Percentiles rank a stretch among this genome's conserved stretches.
Conservation (phyloP, 2,329 filamentous ascomycete genomes). For the Sporothrix humicola region DNA sequence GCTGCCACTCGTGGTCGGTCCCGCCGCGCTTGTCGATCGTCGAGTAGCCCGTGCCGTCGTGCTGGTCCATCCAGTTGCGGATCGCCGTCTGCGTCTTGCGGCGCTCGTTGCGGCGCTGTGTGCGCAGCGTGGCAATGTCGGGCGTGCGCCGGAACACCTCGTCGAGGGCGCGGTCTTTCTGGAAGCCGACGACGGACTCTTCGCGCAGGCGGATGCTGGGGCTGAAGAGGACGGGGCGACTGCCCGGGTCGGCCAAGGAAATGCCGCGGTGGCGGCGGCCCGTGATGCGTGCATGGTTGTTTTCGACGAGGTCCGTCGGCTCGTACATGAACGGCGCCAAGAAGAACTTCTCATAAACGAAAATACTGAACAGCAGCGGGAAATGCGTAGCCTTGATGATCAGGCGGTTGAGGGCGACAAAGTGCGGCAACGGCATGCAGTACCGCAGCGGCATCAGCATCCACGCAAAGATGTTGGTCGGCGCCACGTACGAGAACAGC, state of each 20-base stretch:
- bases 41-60: conserved; percentile 60
- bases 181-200: conserved; percentile 84
- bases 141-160: conserved; percentile 84
- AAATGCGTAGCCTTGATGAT: conserved; percentile 92
- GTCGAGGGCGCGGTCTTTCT: conserved; percentile 87
- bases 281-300: conserved; percentile 55
- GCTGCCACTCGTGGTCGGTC: conserved; percentile 53
- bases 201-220: conserved; percentile 75
- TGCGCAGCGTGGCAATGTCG: conserved; percentile 65
- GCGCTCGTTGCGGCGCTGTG: conserved; percentile 66
- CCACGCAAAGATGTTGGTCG: conserved; percentile 91
- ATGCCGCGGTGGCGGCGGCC: conserved; percentile 51
- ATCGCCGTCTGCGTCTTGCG: conserved; percentile 81
- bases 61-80: conserved; percentile 85
- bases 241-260: conserved; percentile 63
- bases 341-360: conserved; percentile 81
- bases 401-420: conserved; percentile 84
- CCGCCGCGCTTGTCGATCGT: conserved; percentile 49
- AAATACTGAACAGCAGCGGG: conserved; percentile 85
- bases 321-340: conserved; percentile 78
- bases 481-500: conserved; percentile 90
- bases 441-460: conserved; percentile 82
- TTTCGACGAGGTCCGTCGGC: conserved; percentile 83
- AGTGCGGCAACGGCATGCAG: conserved; percentile 77
- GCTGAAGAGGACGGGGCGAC: conserved; percentile 71